Evolutionary conservation across 305 asterid species (phyloP).

Genomic region (Stenogyne calaminthoides): DNA sequence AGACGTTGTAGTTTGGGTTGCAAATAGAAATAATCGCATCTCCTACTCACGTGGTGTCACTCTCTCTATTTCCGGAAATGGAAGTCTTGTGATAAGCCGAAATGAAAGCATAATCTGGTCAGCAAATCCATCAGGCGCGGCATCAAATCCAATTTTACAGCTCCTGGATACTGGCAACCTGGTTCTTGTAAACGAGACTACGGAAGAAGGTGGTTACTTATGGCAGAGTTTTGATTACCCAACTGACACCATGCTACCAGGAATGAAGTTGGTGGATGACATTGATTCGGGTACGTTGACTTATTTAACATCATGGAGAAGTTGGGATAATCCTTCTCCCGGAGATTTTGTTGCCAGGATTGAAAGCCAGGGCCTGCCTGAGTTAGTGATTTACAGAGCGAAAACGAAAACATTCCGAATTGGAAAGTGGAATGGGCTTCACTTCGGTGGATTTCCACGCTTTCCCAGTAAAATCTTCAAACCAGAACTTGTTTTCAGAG

Average conservation of each 20-base stretch:
- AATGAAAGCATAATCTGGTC: constrained; percentile 32
- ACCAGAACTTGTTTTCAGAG: neutral
- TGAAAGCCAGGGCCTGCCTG: constrained; percentile 24
- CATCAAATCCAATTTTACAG: constrained; percentile 26
- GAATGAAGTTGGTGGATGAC: constrained; percentile 28
- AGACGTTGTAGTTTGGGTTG: constrained; percentile 23
- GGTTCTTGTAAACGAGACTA: constrained; percentile 30
- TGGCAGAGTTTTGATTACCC: constrained; percentile 34
- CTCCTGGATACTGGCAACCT: constrained; percentile 43
- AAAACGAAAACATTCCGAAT: neutral
- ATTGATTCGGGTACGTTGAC: constrained; percentile 17
- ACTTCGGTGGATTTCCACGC: neutral
- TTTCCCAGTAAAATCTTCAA: neutral
- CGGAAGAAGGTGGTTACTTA: neutral
- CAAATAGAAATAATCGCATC: constrained; percentile 13
- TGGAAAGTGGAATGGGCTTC: constrained; percentile 31
- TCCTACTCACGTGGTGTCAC: too few relatives aligned
- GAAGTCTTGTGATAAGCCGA: neutral
- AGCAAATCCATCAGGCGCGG: neutral
- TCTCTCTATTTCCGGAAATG: neutral
- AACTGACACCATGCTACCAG: constrained; percentile 32
- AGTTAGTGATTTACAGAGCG: constrained; percentile 1
- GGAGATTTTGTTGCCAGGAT: constrained; percentile 27
- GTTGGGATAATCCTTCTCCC: constrained; percentile 34
- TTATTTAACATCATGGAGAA: constrained; percentile 35